phyloP scores from a whole-genome alignment of 352 stramenopile species.

The Globisporangium paddicum region DNA sequence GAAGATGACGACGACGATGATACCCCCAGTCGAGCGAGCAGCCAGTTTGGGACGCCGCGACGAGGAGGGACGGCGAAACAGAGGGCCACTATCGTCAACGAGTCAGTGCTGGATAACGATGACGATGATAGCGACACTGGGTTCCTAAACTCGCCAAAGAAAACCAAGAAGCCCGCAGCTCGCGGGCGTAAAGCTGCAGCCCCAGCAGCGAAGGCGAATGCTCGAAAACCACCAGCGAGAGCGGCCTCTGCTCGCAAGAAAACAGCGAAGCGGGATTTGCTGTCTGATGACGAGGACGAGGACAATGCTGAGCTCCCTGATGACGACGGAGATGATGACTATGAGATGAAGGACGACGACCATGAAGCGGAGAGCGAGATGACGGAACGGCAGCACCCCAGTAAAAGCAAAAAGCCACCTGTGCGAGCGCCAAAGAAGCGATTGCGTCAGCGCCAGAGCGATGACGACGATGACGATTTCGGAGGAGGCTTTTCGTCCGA shows the following conservation, averaged over 20 bases:
- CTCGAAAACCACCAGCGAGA: slow-evolving; percentile 8
- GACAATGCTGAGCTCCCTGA: slow-evolving; percentile 20
- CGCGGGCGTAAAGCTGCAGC: slow-evolving; percentile 19
- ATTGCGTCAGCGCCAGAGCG: slow-evolving; percentile 27
- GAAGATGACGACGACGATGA: slow-evolving; percentile 11
- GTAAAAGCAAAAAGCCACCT: slow-evolving; percentile 6
- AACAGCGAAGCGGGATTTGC: slow-evolving; percentile 20
- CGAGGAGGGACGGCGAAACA: slow-evolving; percentile 1
- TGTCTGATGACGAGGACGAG: slow-evolving; percentile 46
- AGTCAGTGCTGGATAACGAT: slow-evolving; percentile 7
- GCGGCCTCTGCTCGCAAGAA: slow-evolving; percentile 13
- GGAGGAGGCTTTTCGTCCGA: slow-evolving; percentile 10
- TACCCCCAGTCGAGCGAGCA: slow-evolving; percentile 21
- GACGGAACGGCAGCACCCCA: slow-evolving; percentile 5
- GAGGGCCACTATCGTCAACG: slow-evolving; percentile 1
- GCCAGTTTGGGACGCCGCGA: slow-evolving; percentile 20
- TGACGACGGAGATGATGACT: slow-evolving; percentile 65
- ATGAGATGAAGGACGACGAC: slow-evolving; percentile 37
- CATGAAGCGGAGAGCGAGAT: slow-evolving; percentile 24
- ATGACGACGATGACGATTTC: slow-evolving; percentile 28
- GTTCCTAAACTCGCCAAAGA: slow-evolving; percentile 1
- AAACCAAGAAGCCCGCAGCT: slow-evolving; percentile 2
- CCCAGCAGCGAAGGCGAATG: not conserved
- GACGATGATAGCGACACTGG: slow-evolving; percentile 12
- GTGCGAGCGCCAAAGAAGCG: slow-evolving; percentile 28